Conservation (phyloP, 352 stramenopile genomes). For the Thalassiosira ordinaria region DNA sequence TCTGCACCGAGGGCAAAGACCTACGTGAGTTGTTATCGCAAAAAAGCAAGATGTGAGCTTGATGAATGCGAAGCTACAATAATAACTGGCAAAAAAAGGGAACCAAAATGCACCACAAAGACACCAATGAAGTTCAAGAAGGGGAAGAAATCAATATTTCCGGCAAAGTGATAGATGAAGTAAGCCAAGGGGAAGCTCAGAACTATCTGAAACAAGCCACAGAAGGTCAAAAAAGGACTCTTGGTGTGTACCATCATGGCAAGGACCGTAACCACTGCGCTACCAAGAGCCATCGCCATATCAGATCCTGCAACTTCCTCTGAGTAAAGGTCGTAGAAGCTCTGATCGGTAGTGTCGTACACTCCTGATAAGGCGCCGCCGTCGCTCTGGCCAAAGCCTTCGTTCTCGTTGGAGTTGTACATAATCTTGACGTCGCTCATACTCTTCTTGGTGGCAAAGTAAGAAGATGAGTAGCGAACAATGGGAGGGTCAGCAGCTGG, state of each 20-base stretch:
- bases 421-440: constrained; percentile 25
- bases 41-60: no score
- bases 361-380: constrained; percentile 20
- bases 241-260: constrained; percentile 54
- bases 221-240: constrained; percentile 51
- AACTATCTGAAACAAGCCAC: constrained; percentile 44
- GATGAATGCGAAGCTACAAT: no score
- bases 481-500: constrained; percentile 1
- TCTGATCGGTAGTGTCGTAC: constrained; percentile 50
- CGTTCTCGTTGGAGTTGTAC: constrained; percentile 21
- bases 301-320: constrained; percentile 33
- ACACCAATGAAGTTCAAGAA: constrained; percentile 66
- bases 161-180: background rate
- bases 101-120: no score
- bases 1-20: constrained; percentile 54
- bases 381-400: constrained; percentile 9
- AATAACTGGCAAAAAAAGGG: no score
- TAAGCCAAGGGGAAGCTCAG: background rate
- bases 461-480: constrained; percentile 34
- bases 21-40: no score
- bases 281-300: constrained; percentile 48
- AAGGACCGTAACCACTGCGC: constrained; percentile 33
- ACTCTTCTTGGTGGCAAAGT: constrained; percentile 28
- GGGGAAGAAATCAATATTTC: constrained; percentile 35
- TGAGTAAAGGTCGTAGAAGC: constrained; percentile 37